Evolutionary conservation across 345 rosid genomes (phyloP).

Genomic region (Citrus sp.): DNA sequence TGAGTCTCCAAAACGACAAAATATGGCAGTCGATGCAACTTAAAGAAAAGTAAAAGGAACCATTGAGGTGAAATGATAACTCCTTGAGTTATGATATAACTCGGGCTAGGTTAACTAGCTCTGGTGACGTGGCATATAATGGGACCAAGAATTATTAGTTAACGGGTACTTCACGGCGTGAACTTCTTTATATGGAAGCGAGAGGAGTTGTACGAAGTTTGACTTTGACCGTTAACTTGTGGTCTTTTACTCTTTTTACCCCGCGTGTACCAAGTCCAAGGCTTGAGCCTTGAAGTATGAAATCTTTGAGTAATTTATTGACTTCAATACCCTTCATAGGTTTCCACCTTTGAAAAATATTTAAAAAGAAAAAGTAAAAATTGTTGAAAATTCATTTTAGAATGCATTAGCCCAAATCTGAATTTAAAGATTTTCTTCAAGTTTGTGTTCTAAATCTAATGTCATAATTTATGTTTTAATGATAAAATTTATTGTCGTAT

Average conservation of each 20-base stretch:
- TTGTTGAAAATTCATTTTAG: too few species aligned
- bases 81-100: conserved; percentile 11
- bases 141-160: conserved; percentile 2
- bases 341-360: too few species aligned
- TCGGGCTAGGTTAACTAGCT: conserved; percentile 20
- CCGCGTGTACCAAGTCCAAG: background rate
- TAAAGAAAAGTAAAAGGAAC: background rate
- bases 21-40: background rate
- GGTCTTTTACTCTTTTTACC: background rate
- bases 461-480: too few species aligned
- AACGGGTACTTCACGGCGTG: conserved; percentile 1
- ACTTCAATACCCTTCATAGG: background rate
- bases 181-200: background rate
- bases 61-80: conserved; percentile 15
- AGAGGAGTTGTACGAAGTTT: background rate
- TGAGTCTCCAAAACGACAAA: conserved; percentile 22
- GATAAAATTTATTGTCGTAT: too few species aligned
- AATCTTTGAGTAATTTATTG: background rate
- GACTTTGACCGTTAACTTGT: background rate
- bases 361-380: too few species aligned
- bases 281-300: background rate
- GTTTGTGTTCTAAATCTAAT: too few species aligned
- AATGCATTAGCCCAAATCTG: too few species aligned
- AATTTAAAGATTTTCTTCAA: too few species aligned
- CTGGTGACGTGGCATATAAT: conserved; percentile 3